Conservation (phyloP, 495 filamentous ascomycete genomes). For the Aspergillus olivimuriae region DNA sequence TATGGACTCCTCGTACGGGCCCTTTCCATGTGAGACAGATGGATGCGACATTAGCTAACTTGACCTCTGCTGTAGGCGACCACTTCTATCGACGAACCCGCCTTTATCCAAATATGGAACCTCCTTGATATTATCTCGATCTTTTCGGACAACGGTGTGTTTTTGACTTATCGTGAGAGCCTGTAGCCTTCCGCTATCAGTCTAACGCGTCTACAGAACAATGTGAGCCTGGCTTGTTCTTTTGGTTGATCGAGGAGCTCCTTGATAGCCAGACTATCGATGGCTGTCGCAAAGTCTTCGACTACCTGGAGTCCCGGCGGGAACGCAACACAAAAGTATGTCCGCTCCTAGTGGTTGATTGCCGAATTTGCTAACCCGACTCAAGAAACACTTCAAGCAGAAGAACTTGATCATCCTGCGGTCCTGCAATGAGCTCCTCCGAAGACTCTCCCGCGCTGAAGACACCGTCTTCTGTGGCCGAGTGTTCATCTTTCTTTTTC, state of each 20-base stretch:
- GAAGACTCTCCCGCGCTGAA: conserved; percentile 84
- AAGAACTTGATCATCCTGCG: conserved; percentile 84
- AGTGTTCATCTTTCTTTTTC: conserved; percentile 96
- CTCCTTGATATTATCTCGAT: conserved; percentile 84
- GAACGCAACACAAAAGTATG: conserved; percentile 71
- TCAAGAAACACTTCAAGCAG: conserved; percentile 68
- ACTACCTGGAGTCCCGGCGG: conserved; percentile 87
- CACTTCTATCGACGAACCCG: conserved; percentile 63
- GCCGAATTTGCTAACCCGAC: conserved; percentile 10
- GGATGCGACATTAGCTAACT: conserved; percentile 14
- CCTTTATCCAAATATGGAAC: conserved; percentile 83
- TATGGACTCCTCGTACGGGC: conserved; percentile 62
- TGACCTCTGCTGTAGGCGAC: conserved; percentile 42
- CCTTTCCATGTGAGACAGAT: neutral
- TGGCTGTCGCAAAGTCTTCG: conserved; percentile 83
- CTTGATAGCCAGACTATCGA: conserved; percentile 92
- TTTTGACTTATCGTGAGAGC: neutral
- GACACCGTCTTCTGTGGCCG: conserved; percentile 96
- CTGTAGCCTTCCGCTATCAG: conserved; percentile 5
- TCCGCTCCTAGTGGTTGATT: neutral
- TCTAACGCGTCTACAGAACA: conserved; percentile 49
- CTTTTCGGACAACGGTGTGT: conserved; percentile 69
- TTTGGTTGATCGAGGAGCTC: conserved; percentile 89
- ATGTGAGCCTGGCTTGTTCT: conserved; percentile 77
- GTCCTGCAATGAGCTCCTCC: conserved; percentile 89